Evolutionary conservation across 441 rosid genomes (phyloP), one percentile per base, ranked within the genome.

Genomic region (Adansonia madagascariensis): DNA sequence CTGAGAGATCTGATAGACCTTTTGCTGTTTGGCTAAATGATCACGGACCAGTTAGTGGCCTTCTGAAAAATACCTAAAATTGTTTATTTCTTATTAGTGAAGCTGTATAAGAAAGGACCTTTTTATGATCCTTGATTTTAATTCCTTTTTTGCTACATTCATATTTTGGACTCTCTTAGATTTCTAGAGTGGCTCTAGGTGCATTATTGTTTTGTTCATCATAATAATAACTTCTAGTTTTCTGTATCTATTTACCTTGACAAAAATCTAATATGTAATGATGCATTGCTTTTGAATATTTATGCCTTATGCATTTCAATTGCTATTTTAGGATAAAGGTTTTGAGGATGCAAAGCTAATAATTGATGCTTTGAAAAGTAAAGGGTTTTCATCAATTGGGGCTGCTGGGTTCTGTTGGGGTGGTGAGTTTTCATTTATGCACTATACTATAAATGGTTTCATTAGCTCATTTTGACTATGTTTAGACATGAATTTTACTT

Each of bases 401-500:
- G 91, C 90, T 53, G 93, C 81, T 27, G 95, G 95, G 56, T 89
- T 87, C 20, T 91, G 95, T 77, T 91, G 95, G 93, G 95, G 93
- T 8, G 95, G 95, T 89, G 70, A 85, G 91, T 80, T 50, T 46
- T 62, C n/a, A 71, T 59, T 59, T 62, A 7, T 20, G 18, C 20
- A 8, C 59, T 15, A n/a, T 14, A 22, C 9, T 67, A 44, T 5
- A 44, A 10, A 20, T 24, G 7, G 73, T 49, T 49, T 24, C 18
- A 8, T 61, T 49, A 50, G 0, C 24, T 1, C 24, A 69, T 69
- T 1, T 49, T 69, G 3, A 52, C 74, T 0, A 8, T 50, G 46
- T 27, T 52, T 52, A 27, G 0, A 67, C 17, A 18, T 20, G 72
- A 39, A 68, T 68, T 2, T 20, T 0, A 27, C 66, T 61, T 70